Percentiles rank a stretch among this genome's conserved stretches.
Conservation (phyloP, 305 asterid species). For the Galium porrigens region DNA sequence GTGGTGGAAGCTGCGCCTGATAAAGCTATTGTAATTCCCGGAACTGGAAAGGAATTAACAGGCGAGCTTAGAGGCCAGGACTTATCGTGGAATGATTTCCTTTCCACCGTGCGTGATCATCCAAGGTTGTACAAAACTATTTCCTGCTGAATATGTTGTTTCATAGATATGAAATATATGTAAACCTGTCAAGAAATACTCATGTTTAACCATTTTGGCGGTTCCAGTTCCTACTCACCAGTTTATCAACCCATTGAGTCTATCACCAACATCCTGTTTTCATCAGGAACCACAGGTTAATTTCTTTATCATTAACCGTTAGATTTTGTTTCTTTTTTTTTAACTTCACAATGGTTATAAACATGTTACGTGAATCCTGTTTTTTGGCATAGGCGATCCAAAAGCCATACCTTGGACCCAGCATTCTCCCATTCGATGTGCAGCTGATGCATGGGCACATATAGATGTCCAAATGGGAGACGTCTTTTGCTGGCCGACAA, state of each 20-base stretch:
- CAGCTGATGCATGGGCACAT: constrained; percentile 78
- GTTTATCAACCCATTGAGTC: constrained; percentile 54
- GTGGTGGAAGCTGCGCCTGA: constrained; percentile 63
- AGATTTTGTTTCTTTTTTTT: background rate
- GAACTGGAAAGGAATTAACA: constrained; percentile 49
- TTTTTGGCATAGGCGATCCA: constrained; percentile 58
- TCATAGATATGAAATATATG: background rate
- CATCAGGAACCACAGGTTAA: constrained; percentile 89
- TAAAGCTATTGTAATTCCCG: constrained; percentile 60
- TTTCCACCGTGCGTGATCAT: constrained; percentile 34
- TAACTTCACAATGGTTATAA: background rate
- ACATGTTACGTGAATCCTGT: background rate
- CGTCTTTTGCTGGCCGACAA: constrained; percentile 82
- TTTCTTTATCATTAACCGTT: constrained; percentile 8
- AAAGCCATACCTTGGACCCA: constrained; percentile 97
- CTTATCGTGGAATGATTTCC: constrained; percentile 56
- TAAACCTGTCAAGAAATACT: background rate
- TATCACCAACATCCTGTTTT: constrained; percentile 66
- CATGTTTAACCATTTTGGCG: constrained; percentile 21
- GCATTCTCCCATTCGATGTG: constrained; percentile 66
- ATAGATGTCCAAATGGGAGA: constrained; percentile 47
- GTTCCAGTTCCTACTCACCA: constrained; percentile 47
- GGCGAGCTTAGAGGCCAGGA: constrained; percentile 56
- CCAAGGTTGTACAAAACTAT: constrained; percentile 35
- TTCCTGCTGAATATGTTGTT: background rate